These are phyloP conservation scores for Aciculosporium take DNA, from an alignment of 2,329 filamentous ascomycete species.

Conservation along the genomic window DNA sequence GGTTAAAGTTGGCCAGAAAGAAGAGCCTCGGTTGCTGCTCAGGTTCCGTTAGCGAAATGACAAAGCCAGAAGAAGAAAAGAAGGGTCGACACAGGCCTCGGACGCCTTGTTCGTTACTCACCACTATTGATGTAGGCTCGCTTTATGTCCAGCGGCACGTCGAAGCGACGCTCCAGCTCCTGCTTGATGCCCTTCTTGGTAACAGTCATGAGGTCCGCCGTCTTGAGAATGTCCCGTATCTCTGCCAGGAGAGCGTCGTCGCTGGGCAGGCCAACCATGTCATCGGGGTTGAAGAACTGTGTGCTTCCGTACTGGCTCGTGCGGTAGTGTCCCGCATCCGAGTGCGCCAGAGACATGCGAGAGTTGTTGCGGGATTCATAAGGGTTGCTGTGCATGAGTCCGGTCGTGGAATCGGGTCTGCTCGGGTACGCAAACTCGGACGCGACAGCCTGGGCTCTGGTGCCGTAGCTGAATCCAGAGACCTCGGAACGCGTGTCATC, in stretches of 20 bases:
- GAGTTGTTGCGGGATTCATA: conserved; percentile 37
- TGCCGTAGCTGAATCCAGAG: conserved; percentile 89
- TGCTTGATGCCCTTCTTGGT: conserved; percentile 97
- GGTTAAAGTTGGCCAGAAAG: conserved; percentile 59
- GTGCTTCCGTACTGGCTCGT: conserved; percentile 47
- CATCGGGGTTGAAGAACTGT: conserved; percentile 46
- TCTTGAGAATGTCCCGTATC: conserved; percentile 84
- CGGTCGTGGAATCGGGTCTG: conserved; percentile 41
- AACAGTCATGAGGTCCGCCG: conserved; percentile 89
- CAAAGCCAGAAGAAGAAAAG: conserved; percentile 5
- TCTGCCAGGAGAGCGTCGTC: conserved; percentile 86
- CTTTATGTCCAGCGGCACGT: conserved; percentile 71
- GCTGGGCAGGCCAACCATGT: conserved; percentile 62
- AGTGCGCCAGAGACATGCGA: conserved; percentile 68
- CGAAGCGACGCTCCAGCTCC: conserved; percentile 84
- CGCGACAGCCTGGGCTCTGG: conserved; percentile 52
- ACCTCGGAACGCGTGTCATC: conserved; percentile 72
- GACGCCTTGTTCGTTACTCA: conserved; percentile 32
- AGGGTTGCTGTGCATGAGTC: conserved; percentile 38
- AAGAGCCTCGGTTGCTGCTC: conserved; percentile 59
- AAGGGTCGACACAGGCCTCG: no score
- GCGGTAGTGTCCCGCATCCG: conserved; percentile 47
- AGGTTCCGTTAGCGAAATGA: conserved; percentile 4
- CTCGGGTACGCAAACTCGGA: conserved; percentile 58
- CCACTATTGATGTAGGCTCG: conserved; percentile 88